These are phyloP conservation scores for Favolaschia claudopus DNA, from an alignment of 768 basidiomycete genomes.

Conservation along the genomic window DNA sequence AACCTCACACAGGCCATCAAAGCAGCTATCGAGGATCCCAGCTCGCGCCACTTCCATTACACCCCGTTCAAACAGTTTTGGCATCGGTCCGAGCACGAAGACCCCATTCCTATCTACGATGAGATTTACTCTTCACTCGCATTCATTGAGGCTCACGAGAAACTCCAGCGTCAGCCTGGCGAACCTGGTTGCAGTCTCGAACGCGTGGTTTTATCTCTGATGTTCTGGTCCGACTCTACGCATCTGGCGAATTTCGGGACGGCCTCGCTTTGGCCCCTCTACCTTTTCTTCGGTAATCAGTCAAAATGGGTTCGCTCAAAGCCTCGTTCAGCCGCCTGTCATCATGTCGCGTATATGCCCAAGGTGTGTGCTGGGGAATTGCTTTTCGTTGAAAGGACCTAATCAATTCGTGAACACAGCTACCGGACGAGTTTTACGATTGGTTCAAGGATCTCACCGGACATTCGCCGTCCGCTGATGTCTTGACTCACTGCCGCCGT, in stretches of 20 bases:
- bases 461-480: neutral
- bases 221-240: constrained; percentile 45
- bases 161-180: constrained; percentile 26
- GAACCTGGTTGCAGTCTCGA: constrained; percentile 26
- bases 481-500: constrained; percentile 41
- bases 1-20: constrained; percentile 22
- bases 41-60: constrained; percentile 27
- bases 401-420: neutral
- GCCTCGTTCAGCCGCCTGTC: constrained; percentile 32
- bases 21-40: constrained; percentile 4
- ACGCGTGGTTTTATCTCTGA: constrained; percentile 32
- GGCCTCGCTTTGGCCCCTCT: constrained; percentile 51
- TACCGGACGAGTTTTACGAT: constrained; percentile 19
- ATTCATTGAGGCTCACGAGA: constrained; percentile 27
- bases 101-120: constrained; percentile 26
- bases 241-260: constrained; percentile 45
- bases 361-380: constrained; percentile 32
- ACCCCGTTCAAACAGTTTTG: constrained; percentile 34
- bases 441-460: constrained; percentile 23
- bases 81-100: constrained; percentile 11
- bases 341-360: constrained; percentile 51
- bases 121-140: constrained; percentile 34
- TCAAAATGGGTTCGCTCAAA: constrained; percentile 48
- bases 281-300: constrained; percentile 46
- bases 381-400: neutral